Percentiles rank a stretch among this genome's conserved stretches.
Conservation (phyloP, 768 basidiomycete genomes). For the Naganishia vaughanmartiniae region DNA sequence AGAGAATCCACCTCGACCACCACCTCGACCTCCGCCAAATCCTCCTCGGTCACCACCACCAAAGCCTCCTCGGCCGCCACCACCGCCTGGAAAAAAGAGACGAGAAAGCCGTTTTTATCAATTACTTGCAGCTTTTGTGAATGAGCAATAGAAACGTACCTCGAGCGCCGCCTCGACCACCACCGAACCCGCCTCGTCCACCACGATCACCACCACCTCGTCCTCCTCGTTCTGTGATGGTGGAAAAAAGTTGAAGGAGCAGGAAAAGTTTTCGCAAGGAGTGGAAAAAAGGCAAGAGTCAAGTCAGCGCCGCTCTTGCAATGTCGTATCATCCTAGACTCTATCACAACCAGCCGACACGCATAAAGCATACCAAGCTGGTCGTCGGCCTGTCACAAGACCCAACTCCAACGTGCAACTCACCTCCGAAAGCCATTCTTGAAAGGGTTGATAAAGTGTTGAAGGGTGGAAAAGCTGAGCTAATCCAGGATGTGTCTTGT, state of each 20-base stretch:
- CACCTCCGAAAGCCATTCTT: constrained; percentile 47
- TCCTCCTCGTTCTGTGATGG: constrained; percentile 32
- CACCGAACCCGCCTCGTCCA: constrained; percentile 25
- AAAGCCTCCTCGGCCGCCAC: constrained; percentile 7
- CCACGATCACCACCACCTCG: constrained; percentile 21
- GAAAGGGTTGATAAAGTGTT: constrained; percentile 1
- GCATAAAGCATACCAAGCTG: neutral
- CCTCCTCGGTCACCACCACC: constrained; percentile 20
- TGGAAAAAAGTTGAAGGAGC: neutral
- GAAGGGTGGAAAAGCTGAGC: constrained; percentile 2
- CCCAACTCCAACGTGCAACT: neutral
- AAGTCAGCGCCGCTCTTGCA: neutral
- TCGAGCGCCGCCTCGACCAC: constrained; percentile 21
- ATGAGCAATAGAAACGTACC: neutral
- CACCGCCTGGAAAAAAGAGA: neutral
- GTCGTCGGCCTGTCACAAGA: neutral
- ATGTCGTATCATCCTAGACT: neutral
- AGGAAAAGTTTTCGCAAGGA: neutral
- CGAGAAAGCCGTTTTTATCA: no score
- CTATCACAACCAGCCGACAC: neutral
- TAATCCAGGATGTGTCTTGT: neutral
- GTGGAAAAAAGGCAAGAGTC: neutral
- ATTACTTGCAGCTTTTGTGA: no score
- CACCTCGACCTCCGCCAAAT: constrained; percentile 15
- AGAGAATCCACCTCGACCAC: constrained; percentile 17